phyloP scores from a whole-genome alignment of 2,329 filamentous ascomycete species.

The Juglanconis oblonga region DNA sequence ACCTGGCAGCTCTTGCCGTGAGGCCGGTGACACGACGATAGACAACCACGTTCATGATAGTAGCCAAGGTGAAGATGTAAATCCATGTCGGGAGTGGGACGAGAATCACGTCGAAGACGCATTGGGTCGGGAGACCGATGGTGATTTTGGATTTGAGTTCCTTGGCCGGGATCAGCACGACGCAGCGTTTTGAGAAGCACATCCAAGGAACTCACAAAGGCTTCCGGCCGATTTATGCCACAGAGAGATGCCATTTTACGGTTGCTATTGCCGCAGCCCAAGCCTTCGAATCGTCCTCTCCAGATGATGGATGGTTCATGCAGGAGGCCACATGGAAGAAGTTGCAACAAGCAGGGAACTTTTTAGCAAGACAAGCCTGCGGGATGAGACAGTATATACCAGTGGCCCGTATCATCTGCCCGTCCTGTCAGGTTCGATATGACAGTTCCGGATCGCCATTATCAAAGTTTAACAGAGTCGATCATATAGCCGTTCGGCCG shows the following conservation, averaged over 20 bases:
- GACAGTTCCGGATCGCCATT: neutral
- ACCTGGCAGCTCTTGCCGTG: slow-evolving; percentile 14
- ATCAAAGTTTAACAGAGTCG: neutral
- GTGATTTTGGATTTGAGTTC: neutral
- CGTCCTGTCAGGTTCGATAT: neutral
- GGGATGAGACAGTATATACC: neutral
- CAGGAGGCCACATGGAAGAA: too few relatives aligned
- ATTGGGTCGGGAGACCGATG: slow-evolving; percentile 24
- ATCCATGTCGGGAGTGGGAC: slow-evolving; percentile 25
- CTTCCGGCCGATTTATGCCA: neutral
- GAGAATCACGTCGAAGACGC: slow-evolving; percentile 26
- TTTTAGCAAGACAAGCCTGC: too few relatives aligned
- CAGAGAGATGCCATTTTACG: neutral
- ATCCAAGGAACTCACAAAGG: neutral
- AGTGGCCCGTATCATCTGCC: neutral
- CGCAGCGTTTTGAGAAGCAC: neutral
- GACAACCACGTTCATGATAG: neutral
- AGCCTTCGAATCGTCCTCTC: neutral
- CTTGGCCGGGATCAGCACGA: neutral
- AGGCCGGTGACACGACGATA: slow-evolving; percentile 5
- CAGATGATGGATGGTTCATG: too few relatives aligned
- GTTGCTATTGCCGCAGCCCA: neutral
- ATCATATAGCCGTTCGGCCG: neutral
- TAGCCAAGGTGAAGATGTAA: slow-evolving; percentile 15
- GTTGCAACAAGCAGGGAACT: too few relatives aligned